These are phyloP conservation scores for Aspergillus sp. DNA, from an alignment of 2,329 filamentous ascomycete genomes.

Conservation along the genomic window DNA sequence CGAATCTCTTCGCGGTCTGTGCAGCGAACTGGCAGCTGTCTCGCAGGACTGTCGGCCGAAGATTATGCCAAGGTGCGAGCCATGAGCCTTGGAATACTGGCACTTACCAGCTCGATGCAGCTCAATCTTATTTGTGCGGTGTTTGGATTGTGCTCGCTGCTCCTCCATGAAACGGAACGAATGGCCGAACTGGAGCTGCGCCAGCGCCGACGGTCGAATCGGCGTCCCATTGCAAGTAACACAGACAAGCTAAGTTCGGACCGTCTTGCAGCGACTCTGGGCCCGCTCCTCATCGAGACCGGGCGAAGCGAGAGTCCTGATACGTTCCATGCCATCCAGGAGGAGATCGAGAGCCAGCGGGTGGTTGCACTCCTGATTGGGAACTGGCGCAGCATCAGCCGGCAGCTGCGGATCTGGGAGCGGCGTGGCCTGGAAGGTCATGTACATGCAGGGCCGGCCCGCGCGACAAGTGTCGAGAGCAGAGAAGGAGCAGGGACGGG, in stretches of 20 bases:
- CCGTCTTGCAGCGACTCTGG: constrained; percentile 33
- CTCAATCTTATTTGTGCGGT: constrained; percentile 42
- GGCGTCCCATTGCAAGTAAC: constrained; percentile 22
- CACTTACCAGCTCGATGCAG: constrained; percentile 38
- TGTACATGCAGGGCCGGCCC: not conserved
- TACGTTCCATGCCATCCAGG: constrained; percentile 18
- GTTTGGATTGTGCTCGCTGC: constrained; percentile 36
- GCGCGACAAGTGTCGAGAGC: not conserved
- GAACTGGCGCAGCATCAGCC: constrained; percentile 36
- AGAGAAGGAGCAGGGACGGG: not conserved
- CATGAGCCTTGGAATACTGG: constrained; percentile 39
- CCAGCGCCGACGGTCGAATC: constrained; percentile 14
- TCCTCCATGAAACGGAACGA: constrained; percentile 30
- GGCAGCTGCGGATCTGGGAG: constrained; percentile 33
- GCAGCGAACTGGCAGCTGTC: constrained; percentile 19
- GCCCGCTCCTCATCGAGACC: constrained; percentile 31
- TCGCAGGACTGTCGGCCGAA: constrained; percentile 19
- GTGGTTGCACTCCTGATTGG: constrained; percentile 35
- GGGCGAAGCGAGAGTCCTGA: constrained; percentile 12
- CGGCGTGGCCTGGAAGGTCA: constrained; percentile 9
- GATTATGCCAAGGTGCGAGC: constrained; percentile 29
- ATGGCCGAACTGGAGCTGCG: constrained; percentile 18
- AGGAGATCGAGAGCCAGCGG: constrained; percentile 27
- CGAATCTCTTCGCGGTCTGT: constrained; percentile 16
- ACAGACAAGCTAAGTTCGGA: constrained; percentile 26